Evolutionary conservation across 148 eudicot species (phyloP).

Genomic region (Chenopodium formosanum): DNA sequence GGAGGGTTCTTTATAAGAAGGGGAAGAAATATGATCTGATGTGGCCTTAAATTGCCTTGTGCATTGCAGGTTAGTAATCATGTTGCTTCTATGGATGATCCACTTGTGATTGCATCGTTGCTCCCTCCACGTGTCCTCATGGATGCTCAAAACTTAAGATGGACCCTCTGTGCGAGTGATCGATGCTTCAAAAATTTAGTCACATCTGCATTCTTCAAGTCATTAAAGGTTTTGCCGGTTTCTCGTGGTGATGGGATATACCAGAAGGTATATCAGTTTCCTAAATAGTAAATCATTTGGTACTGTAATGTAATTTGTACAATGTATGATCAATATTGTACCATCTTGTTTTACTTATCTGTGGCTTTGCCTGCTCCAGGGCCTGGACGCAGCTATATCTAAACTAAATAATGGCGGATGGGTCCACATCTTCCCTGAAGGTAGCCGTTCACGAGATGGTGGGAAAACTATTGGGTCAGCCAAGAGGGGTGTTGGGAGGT

Average conservation of each 20-base stretch:
- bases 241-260: constrained; percentile 93
- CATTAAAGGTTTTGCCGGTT: constrained; percentile 85
- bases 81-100: constrained; percentile 93
- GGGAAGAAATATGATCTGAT: not conserved
- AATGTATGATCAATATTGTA: not conserved
- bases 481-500: constrained; percentile 90
- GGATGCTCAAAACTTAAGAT: constrained; percentile 76
- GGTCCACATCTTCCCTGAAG: constrained; percentile 99
- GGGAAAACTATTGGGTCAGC: constrained; percentile 74
- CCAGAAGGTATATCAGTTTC: constrained; percentile 60
- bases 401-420: constrained; percentile 85
- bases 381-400: constrained; percentile 85
- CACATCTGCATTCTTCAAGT: constrained; percentile 85
- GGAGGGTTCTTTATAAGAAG: not conserved
- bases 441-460: constrained; percentile 93
- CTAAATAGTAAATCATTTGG: not conserved
- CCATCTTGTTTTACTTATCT: constrained; percentile 7
- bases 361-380: constrained; percentile 40
- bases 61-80: constrained; percentile 85
- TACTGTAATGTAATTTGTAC: not conserved
- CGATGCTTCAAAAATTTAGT: constrained; percentile 81
- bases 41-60: not conserved
- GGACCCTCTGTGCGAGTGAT: constrained; percentile 95
- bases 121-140: constrained; percentile 70
- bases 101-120: constrained; percentile 77